These are phyloP conservation scores for Wickerhamiella occidentalis DNA, from an alignment of 805 yeast genomes.

Conservation along the genomic window DNA sequence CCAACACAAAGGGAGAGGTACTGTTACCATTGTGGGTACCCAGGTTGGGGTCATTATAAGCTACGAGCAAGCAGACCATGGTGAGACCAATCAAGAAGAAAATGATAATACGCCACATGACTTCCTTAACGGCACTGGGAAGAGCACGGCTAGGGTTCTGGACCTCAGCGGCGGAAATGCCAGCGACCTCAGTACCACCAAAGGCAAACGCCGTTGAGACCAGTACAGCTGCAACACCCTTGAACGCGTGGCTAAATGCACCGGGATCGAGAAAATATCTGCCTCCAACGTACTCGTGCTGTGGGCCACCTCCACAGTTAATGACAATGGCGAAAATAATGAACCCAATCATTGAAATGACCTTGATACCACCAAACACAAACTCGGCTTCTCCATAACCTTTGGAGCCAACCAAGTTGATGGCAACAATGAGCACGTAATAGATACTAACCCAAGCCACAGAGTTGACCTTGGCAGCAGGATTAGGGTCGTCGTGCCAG, in stretches of 20 bases:
- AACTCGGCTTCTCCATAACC: constrained; percentile 61
- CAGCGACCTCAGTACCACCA: constrained; percentile 61
- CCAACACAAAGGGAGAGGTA: constrained; percentile 64
- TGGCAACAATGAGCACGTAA: constrained; percentile 36
- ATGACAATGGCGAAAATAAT: constrained; percentile 44
- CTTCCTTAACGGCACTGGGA: constrained; percentile 68
- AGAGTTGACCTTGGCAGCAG: constrained; percentile 30
- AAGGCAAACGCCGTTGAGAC: constrained; percentile 59
- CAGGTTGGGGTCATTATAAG: constrained; percentile 42
- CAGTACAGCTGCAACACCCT: constrained; percentile 36
- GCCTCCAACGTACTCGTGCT: constrained; percentile 61
- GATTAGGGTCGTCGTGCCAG: constrained; percentile 40
- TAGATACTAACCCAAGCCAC: constrained; percentile 46
- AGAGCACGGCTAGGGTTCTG: constrained; percentile 52
- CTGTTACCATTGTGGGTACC: constrained; percentile 43
- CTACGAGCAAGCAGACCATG: constrained; percentile 59
- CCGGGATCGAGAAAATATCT: constrained; percentile 60
- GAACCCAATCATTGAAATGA: constrained; percentile 46
- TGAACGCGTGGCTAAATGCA: constrained; percentile 39
- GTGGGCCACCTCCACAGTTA: constrained; percentile 44
- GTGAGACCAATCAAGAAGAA: constrained; percentile 53
- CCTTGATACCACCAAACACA: constrained; percentile 43
- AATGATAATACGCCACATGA: constrained; percentile 66
- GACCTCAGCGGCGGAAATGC: constrained; percentile 67
- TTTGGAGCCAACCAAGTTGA: constrained; percentile 43